These are phyloP conservation scores for Anisodus tanguticus DNA, from an alignment of 257 asterid genomes.

Conservation along the genomic window DNA sequence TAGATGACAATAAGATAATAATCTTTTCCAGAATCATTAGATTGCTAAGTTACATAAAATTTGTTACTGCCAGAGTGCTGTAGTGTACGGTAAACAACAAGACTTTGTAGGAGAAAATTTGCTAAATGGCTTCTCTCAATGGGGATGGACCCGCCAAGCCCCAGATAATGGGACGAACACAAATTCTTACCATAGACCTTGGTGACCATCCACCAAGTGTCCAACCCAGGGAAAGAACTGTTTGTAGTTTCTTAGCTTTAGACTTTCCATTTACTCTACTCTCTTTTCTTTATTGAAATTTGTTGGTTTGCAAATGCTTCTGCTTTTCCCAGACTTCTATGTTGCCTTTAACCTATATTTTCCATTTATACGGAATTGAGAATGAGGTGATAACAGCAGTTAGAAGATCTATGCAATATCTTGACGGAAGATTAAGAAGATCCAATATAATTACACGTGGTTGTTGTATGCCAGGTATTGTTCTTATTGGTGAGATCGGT, in stretches of 20 bases:
- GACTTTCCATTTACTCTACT: not conserved
- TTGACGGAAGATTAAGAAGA: not conserved
- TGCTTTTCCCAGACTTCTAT: slow-evolving; percentile 9
- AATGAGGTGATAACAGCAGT: not conserved
- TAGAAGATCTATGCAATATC: not conserved
- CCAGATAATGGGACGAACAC: not conserved
- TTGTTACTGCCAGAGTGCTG: not conserved
- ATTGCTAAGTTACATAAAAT: not conserved
- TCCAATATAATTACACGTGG: slow-evolving; percentile 26
- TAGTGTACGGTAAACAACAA: not conserved
- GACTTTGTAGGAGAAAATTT: not conserved
- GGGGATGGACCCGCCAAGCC: slow-evolving; percentile 7
- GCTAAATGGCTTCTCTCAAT: not conserved
- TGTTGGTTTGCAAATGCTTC: not conserved
- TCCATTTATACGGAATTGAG: slow-evolving; percentile 1
- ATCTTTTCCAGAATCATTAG: not conserved
- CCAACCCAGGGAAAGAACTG: not conserved
- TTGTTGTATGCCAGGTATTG: slow-evolving; percentile 61
- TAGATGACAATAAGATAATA: not conserved
- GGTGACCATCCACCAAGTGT: slow-evolving; percentile 11
- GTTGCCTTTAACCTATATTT: not conserved
- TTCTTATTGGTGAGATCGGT: slow-evolving; percentile 98
- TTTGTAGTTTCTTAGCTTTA: not conserved
- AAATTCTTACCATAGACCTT: not conserved
- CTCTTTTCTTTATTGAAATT: not conserved